Evolutionary conservation across 2,329 filamentous ascomycete genomes (phyloP), one percentile per base, ranked within the genome.

Genomic region (Bipolaris cookei): DNA sequence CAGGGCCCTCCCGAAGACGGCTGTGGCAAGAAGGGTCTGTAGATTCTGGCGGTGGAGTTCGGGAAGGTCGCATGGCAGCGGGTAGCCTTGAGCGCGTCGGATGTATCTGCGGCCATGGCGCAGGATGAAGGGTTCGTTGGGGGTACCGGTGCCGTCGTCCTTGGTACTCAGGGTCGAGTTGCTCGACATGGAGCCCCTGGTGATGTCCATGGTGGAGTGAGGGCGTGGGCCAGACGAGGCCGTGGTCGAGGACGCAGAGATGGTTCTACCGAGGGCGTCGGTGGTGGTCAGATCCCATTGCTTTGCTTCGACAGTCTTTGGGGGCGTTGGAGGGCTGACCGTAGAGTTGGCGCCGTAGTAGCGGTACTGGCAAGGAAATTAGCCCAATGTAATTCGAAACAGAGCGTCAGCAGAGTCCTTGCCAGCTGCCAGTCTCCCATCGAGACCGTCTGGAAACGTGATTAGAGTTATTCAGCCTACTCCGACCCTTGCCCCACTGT

Each of bases 21-120:
- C 88, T 65, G 91, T 89, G 49, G 92, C 82, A 61, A 97, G 84
- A 64, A 96, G 83, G 0, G 93, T 96, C 58, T 91, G 87, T 54
- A 97, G 81, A 45, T 88, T 92, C 77, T 97, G 93, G 55, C 93
- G 86, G 77, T 97, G 92, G 46, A 96, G 84, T 78, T 97, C 93
- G 38, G 88, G 82, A 38, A 97, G 84, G 78, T 97, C 94, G 78
- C 90, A 89, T 37, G 94, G 94, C 2, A 97, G 82, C n/a, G 92
- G 92, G 69, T 98, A 97, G 46, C 63, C 25, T 6, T 86, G 79
- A 28, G 90, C 80, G 70, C 96, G 91, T 71, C 90, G 87, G 62
- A 96, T 84, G 77, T 94, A 97, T 44, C 89, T 89, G 56, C 92
- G 89, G 50, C 91, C 91, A 79, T 95, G 89, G 69, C 89, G 88